A percentile compares a stretch with the other conserved stretches of the same genome.
Conservation (phyloP, 208 protist species). For the Crithidia thermophila region DNA sequence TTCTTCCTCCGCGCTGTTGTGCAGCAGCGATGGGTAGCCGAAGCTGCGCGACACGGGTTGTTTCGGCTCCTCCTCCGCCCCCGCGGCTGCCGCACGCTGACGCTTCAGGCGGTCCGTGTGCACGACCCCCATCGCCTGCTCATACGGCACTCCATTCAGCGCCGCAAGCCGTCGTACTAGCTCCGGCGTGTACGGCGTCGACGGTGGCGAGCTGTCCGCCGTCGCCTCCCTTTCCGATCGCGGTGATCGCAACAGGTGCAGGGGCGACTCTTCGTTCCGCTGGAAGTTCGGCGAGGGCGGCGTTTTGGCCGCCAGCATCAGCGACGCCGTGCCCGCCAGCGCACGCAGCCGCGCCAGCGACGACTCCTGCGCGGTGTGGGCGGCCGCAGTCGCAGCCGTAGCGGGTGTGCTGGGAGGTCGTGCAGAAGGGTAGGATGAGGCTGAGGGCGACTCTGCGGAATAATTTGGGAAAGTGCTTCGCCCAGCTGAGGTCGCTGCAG, state of each 20-base stretch:
- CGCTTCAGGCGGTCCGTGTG: slow-evolving; percentile 21
- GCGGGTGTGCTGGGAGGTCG: no score
- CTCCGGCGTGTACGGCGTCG: slow-evolving; percentile 28
- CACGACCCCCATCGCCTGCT: slow-evolving; percentile 1
- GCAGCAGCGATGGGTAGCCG: no score
- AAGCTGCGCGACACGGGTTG: background rate
- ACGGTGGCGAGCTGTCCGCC: slow-evolving; percentile 1
- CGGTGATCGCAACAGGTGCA: background rate
- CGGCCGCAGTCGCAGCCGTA: no score
- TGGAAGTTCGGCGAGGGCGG: background rate
- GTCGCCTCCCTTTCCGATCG: no score
- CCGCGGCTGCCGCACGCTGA: background rate
- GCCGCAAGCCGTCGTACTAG: slow-evolving; percentile 18
- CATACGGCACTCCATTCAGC: slow-evolving; percentile 18
- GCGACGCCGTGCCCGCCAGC: slow-evolving; percentile 12
- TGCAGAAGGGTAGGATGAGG: no score
- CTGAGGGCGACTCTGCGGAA: background rate
- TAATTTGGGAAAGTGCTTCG: background rate
- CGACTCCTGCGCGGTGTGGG: background rate
- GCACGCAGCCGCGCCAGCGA: slow-evolving; percentile 33
- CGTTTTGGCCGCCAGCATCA: background rate
- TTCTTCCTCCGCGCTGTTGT: slow-evolving; percentile 1
- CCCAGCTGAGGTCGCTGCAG: background rate
- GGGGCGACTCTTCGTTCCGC: slow-evolving; percentile 24
- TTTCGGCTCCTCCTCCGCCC: background rate